phyloP scores from a whole-genome alignment of 306 rosid species.

The Gillenia trifoliata region DNA sequence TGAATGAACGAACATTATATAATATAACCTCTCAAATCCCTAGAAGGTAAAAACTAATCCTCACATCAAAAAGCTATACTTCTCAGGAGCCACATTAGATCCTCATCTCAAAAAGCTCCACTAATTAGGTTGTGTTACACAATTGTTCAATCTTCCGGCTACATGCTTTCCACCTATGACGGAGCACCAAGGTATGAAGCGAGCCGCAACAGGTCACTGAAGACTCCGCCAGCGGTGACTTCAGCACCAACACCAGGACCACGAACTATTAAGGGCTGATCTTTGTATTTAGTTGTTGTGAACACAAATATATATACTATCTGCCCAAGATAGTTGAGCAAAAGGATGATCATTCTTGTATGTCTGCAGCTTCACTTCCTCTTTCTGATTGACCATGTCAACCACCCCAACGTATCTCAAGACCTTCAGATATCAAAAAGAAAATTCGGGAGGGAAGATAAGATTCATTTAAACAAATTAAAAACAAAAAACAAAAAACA shows the following conservation, averaged over 20 bases:
- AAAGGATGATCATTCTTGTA: constrained; percentile 94
- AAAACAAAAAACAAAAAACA: neutral
- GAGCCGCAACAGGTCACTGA: constrained; percentile 85
- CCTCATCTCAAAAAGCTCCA: neutral
- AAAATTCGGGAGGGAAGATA: constrained; percentile 2
- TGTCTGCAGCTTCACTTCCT: constrained; percentile 63
- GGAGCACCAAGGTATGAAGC: constrained; percentile 99
- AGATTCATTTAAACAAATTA: neutral
- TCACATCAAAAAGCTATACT: neutral
- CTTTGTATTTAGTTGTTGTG: constrained; percentile 71
- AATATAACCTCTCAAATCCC: no score
- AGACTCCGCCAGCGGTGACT: constrained; percentile 98
- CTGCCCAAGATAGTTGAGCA: constrained; percentile 92
- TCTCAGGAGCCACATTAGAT: neutral
- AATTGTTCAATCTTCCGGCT: neutral
- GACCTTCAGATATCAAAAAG: constrained; percentile 52
- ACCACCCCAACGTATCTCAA: constrained; percentile 97
- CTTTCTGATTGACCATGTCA: constrained; percentile 63
- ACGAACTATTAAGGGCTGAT: constrained; percentile 85
- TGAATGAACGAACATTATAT: no score
- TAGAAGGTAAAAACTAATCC: neutral
- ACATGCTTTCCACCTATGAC: constrained; percentile 34
- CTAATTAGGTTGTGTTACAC: neutral
- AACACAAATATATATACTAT: constrained; percentile 90
- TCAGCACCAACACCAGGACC: constrained; percentile 99